These are phyloP conservation scores for Fusarium solani-melongenae DNA, from an alignment of 2,329 filamentous ascomycete species.

Conservation along the genomic window DNA sequence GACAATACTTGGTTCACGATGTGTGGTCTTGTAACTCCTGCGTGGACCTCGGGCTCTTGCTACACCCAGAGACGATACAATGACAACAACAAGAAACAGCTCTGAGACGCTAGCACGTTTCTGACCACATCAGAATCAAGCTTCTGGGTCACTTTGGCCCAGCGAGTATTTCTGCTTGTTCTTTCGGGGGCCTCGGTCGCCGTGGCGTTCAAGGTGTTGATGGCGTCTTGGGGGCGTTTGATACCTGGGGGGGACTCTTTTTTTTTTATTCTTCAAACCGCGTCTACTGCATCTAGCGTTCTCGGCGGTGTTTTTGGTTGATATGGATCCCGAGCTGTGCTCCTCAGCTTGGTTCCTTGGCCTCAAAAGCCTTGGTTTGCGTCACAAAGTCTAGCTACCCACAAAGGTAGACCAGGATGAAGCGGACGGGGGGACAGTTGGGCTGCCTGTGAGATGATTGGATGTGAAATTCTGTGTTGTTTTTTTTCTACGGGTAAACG, in stretches of 20 bases:
- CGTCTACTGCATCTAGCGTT: constrained; percentile 11
- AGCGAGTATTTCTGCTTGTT: constrained; percentile 26
- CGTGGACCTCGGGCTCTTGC: not conserved
- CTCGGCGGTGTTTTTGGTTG: not conserved
- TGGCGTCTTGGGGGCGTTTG: constrained; percentile 45
- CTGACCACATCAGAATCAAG: constrained; percentile 3
- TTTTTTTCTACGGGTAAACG: not conserved
- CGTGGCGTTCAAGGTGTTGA: constrained; percentile 47
- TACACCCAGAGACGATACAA: constrained; percentile 1
- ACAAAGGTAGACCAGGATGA: not conserved
- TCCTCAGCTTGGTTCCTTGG: not conserved
- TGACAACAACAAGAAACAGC: not conserved
- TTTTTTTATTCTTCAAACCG: constrained; percentile 15
- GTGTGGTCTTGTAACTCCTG: not conserved
- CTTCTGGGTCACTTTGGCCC: not conserved
- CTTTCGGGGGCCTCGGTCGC: constrained; percentile 25
- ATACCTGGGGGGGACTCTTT: constrained; percentile 42
- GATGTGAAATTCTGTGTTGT: constrained; percentile 2
- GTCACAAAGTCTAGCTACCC: not conserved
- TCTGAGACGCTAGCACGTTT: constrained; percentile 3
- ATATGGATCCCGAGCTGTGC: not conserved
- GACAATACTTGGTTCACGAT: not conserved
- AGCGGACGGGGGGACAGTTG: constrained; percentile 1
- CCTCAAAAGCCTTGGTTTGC: not conserved
- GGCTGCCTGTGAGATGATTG: constrained; percentile 11